phyloP scores from a whole-genome alignment of 2,329 filamentous ascomycete species.

The Claviceps arundinis region DNA sequence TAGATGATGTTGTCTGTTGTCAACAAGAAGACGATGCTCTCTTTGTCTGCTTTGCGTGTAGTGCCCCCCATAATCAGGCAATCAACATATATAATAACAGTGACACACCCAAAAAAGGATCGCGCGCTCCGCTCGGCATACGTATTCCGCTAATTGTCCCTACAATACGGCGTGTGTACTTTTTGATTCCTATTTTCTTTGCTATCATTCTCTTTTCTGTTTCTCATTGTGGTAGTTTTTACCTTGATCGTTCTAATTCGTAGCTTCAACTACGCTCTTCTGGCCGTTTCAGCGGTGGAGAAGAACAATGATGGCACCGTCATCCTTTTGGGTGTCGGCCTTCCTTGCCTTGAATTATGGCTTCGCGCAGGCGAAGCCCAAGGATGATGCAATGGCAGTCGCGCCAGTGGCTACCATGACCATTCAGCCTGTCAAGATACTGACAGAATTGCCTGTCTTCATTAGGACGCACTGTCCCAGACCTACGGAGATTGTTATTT shows the following conservation, averaged over 20 bases:
- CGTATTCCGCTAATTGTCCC: not conserved
- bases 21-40: not conserved
- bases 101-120: not conserved
- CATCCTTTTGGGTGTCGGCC: not conserved
- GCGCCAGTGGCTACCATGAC: not conserved
- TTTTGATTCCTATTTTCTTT: not conserved
- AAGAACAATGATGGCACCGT: not conserved
- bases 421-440: not conserved
- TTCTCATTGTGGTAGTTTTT: not conserved
- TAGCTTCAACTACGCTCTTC: not conserved
- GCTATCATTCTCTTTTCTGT: not conserved
- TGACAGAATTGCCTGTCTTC: conserved; percentile 2
- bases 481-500: conserved; percentile 1
- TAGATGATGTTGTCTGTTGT: not conserved
- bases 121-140: not conserved
- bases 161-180: not conserved
- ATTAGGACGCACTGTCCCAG: not conserved
- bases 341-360: conserved; percentile 1
- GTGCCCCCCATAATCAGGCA: not conserved
- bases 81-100: not conserved
- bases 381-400: not conserved
- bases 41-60: not conserved
- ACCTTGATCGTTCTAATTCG: too few species aligned
- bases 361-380: not conserved
- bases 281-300: not conserved